Conservation (phyloP, 352 stramenopile species). For the Phytophthora sansomeana region DNA sequence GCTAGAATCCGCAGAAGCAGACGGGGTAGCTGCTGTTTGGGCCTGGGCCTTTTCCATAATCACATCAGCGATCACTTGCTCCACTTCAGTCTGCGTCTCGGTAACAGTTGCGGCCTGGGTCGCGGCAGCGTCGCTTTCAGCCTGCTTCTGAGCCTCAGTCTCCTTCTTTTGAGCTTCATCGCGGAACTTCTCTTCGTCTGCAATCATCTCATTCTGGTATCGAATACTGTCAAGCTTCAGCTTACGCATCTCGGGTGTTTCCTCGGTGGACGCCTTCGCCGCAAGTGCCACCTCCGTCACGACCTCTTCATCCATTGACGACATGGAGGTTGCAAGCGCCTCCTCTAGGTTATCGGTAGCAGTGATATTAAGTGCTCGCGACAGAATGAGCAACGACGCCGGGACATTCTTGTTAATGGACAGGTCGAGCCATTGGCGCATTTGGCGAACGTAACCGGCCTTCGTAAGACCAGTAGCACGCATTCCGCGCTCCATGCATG, state of each 20-base stretch:
- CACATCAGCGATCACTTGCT: slow-evolving; percentile 43
- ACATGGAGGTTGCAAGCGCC: slow-evolving; percentile 89
- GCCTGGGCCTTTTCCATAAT: slow-evolving; percentile 41
- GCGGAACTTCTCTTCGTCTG: slow-evolving; percentile 92
- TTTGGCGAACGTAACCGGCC: slow-evolving; percentile 94
- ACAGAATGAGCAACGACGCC: slow-evolving; percentile 99
- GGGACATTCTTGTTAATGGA: slow-evolving; percentile 98
- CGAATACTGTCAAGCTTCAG: slow-evolving; percentile 93
- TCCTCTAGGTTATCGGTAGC: slow-evolving; percentile 83
- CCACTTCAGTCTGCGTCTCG: slow-evolving; percentile 43
- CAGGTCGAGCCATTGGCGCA: slow-evolving; percentile 98
- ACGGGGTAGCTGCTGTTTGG: slow-evolving; percentile 17
- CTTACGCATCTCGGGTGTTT: slow-evolving; percentile 79
- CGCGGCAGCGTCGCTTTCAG: slow-evolving; percentile 62
- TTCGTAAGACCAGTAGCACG: slow-evolving; percentile 96
- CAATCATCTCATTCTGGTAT: slow-evolving; percentile 97
- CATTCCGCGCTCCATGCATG: slow-evolving; percentile 98
- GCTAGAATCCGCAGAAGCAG: background rate
- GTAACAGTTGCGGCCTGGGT: slow-evolving; percentile 34
- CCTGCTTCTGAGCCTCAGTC: slow-evolving; percentile 77
- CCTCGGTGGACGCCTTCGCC: slow-evolving; percentile 73
- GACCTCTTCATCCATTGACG: slow-evolving; percentile 88
- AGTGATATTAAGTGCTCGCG: slow-evolving; percentile 96
- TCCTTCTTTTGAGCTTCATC: slow-evolving; percentile 87
- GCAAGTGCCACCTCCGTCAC: slow-evolving; percentile 88